phyloP scores from a whole-genome alignment of 202 grass and related monocot genomes.

The Elaeis oleifera region DNA sequence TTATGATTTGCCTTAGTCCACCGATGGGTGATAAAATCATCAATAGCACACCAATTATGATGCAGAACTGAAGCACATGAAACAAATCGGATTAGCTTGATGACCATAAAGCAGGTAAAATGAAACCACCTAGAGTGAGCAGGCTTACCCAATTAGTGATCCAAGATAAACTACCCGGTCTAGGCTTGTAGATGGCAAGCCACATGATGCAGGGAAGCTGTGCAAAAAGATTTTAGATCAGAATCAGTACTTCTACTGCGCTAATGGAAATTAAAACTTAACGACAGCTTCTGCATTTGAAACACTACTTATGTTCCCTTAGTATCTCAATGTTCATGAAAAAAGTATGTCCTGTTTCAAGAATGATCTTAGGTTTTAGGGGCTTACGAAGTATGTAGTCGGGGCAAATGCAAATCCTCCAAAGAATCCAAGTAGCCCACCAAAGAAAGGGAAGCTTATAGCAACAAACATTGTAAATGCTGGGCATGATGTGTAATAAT shows the following conservation, averaged over 20 bases:
- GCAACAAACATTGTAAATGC: constrained; percentile 90
- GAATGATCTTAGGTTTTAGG: too few relatives aligned
- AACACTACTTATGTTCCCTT: background rate
- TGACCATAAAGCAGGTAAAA: background rate
- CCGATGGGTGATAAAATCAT: constrained; percentile 3
- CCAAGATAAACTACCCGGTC: constrained; percentile 32
- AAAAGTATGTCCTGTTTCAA: background rate
- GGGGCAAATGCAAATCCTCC: constrained; percentile 46
- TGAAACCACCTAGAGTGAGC: background rate
- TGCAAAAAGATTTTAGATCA: constrained; percentile 7
- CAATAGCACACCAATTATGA: constrained; percentile 10
- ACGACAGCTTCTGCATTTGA: too few relatives aligned
- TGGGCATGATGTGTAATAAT: constrained; percentile 22
- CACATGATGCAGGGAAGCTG: constrained; percentile 57
- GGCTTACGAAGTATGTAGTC: constrained; percentile 43
- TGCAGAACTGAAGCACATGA: constrained; percentile 24
- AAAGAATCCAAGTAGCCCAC: constrained; percentile 50
- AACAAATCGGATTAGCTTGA: constrained; percentile 1
- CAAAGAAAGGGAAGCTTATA: constrained; percentile 86
- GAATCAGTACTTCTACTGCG: background rate
- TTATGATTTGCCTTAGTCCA: constrained; percentile 25
- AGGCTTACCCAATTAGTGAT: constrained; percentile 31
- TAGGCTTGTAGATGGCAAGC: constrained; percentile 41
- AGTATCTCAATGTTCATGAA: background rate
- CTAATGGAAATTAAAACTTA: too few relatives aligned